phyloP scores from a whole-genome alignment of 108 stramenopile species.

The Fistulifera pelliculosa region DNA sequence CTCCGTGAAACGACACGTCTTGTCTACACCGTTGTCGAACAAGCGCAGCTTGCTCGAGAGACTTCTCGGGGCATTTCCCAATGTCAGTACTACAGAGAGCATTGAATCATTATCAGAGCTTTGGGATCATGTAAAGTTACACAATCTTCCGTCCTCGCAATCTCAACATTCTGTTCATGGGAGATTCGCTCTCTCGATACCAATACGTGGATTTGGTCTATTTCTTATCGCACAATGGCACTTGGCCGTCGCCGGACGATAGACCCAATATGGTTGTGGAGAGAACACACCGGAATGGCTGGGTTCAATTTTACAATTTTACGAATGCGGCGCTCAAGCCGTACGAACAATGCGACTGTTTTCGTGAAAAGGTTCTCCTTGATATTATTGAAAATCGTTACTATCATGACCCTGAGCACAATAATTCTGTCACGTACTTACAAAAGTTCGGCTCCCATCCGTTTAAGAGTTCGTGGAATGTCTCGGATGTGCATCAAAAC shows the following conservation, averaged over 20 bases:
- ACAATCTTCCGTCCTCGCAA: background rate
- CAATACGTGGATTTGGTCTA: slow-evolving; percentile 2
- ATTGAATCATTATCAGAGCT: background rate
- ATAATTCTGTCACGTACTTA: background rate
- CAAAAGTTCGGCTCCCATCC: background rate
- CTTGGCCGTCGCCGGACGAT: background rate
- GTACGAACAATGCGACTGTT: background rate
- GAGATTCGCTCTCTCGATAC: slow-evolving; percentile 1
- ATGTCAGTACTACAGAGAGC: background rate
- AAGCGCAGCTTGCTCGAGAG: no score
- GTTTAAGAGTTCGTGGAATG: no score
- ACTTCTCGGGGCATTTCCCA: no score
- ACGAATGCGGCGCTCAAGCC: background rate
- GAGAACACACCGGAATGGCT: background rate
- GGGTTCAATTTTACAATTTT: background rate
- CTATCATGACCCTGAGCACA: background rate
- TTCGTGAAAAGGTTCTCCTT: background rate
- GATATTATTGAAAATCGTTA: background rate
- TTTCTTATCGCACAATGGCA: background rate
- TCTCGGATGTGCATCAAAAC: background rate
- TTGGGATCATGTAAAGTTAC: no score
- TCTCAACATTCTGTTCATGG: background rate
- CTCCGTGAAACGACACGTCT: no score
- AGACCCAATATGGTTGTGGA: background rate
- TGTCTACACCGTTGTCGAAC: no score